A percentile compares a stretch with the other conserved stretches of the same genome.
These are phyloP conservation scores for Orbilia blumenaviensis DNA, from an alignment of 2,329 filamentous ascomycete genomes.

Conservation along the genomic window DNA sequence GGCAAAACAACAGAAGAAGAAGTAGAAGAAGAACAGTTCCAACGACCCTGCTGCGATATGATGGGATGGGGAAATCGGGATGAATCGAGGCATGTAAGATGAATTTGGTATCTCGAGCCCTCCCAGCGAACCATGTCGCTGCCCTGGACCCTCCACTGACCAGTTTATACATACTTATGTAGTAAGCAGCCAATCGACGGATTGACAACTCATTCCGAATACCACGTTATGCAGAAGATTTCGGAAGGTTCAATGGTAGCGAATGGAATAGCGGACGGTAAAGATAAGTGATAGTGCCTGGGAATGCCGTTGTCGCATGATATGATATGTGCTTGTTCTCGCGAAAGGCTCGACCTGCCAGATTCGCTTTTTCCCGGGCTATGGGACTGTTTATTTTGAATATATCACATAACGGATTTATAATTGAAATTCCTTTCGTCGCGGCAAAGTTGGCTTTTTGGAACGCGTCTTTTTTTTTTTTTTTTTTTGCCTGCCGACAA, in stretches of 20 bases:
- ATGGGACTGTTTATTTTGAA: too few species aligned
- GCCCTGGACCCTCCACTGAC: not conserved
- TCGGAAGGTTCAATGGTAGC: constrained; percentile 2
- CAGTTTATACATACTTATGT: too few species aligned
- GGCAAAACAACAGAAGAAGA: too few species aligned
- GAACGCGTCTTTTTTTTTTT: too few species aligned
- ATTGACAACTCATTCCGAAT: constrained; percentile 41
- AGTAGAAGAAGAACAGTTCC: not conserved
- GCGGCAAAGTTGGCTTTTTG: too few species aligned
- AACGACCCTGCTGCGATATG: constrained; percentile 19
- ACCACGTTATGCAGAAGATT: constrained; percentile 12
- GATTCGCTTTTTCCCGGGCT: not conserved
- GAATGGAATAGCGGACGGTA: constrained; percentile 4
- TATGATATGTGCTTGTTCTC: not conserved
- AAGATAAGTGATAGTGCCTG: constrained; percentile 22
- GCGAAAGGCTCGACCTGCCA: not conserved
- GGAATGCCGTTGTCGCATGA: constrained; percentile 13
- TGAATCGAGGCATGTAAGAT: not conserved
- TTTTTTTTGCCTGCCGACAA: too few species aligned
- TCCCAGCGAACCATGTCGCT: constrained; percentile 6
- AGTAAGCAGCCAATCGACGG: constrained; percentile 6
- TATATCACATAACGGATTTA: too few species aligned
- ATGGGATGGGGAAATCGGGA: constrained; percentile 23
- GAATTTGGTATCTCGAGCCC: constrained; percentile 29
- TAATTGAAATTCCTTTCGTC: too few species aligned